Percentiles rank a stretch among this genome's conserved stretches.
Conservation (phyloP, 1,284 basidiomycete genomes). For the Moesziomyces sp. region DNA sequence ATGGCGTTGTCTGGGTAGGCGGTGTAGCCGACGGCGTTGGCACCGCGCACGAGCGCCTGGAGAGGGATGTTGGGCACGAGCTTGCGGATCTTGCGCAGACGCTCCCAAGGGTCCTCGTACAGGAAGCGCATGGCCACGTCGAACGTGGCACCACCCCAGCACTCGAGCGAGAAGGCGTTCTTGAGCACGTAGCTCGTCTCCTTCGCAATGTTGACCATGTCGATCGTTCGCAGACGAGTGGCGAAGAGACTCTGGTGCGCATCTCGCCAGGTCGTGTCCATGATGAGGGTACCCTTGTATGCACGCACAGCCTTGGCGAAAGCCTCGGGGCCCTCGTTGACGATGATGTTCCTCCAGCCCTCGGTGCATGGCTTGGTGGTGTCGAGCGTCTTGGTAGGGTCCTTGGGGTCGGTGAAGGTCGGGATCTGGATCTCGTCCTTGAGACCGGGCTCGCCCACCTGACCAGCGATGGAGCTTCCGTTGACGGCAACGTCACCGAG, state of each 20-base stretch:
- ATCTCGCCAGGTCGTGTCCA: slow-evolving; percentile 94
- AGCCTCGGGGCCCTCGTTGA: slow-evolving; percentile 95
- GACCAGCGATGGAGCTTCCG: slow-evolving; percentile 94
- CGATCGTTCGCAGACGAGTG: slow-evolving; percentile 93
- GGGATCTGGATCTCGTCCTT: slow-evolving; percentile 89
- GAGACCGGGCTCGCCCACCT: slow-evolving; percentile 92
- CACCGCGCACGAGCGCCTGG: slow-evolving; percentile 97
- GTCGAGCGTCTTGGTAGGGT: slow-evolving; percentile 80
- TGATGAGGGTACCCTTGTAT: slow-evolving; percentile 83
- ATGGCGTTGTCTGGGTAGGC: slow-evolving; percentile 99
- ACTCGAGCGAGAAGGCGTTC: slow-evolving; percentile 96
- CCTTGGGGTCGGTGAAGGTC: slow-evolving; percentile 80
- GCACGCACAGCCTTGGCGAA: slow-evolving; percentile 98
- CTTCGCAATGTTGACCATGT: slow-evolving; percentile 98
- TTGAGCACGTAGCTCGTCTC: slow-evolving; percentile 88
- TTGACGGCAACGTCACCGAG: slow-evolving; percentile 98
- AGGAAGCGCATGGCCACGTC: slow-evolving; percentile 99
- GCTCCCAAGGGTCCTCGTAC: slow-evolving; percentile 99
- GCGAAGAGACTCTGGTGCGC: slow-evolving; percentile 98
- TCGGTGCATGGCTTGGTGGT: slow-evolving; percentile 82
- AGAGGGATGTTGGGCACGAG: slow-evolving; percentile 98
- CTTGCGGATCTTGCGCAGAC: slow-evolving; percentile 90
- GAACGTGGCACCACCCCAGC: slow-evolving; percentile 99
- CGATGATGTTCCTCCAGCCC: slow-evolving; percentile 99
- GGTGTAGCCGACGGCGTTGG: slow-evolving; percentile 99